Conservation (phyloP, 1,139 yeast genomes). For the Sugiyamaella sp. region DNA sequence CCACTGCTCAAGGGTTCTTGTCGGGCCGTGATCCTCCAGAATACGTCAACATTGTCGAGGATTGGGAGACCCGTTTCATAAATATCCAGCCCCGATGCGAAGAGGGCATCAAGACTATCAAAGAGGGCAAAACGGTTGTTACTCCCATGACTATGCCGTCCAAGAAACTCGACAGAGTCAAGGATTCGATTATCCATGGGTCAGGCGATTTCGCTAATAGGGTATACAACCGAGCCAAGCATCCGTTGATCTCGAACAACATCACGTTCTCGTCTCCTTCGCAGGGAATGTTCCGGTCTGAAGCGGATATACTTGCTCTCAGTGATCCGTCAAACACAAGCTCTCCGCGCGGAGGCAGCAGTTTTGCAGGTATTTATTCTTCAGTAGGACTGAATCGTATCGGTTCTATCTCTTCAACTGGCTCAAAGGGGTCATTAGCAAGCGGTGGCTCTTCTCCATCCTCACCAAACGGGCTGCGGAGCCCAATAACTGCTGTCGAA, state of each 20-base stretch:
- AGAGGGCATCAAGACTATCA: conserved; percentile 36
- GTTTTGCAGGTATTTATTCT: conserved; percentile 11
- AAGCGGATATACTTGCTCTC: conserved; percentile 31
- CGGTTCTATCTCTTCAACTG: conserved; percentile 20
- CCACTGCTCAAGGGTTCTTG: conserved; percentile 36
- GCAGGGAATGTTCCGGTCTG: conserved; percentile 37
- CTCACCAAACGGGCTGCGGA: conserved; percentile 8
- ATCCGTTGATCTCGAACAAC: conserved; percentile 27
- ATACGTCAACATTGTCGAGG: conserved; percentile 32
- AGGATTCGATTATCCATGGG: conserved; percentile 25
- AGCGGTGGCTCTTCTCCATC: conserved; percentile 14
- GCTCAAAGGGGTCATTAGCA: conserved; percentile 12
- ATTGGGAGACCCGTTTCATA: conserved; percentile 39
- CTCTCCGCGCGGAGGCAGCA: conserved; percentile 13
- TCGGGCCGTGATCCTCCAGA: conserved; percentile 20
- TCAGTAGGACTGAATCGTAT: conserved; percentile 13
- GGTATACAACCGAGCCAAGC: conserved; percentile 29
- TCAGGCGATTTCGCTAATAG: conserved; percentile 29
- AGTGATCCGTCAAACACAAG: neutral
- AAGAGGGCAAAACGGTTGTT: conserved; percentile 38
- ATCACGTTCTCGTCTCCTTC: conserved; percentile 34
- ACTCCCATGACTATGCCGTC: conserved; percentile 36
- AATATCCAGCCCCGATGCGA: conserved; percentile 38
- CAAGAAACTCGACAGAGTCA: conserved; percentile 30
- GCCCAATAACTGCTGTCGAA: conserved; percentile 17